Base-by-base conservation (phyloP, 2,329 filamentous ascomycete species). In the Scytalidium sp. region DNA sequence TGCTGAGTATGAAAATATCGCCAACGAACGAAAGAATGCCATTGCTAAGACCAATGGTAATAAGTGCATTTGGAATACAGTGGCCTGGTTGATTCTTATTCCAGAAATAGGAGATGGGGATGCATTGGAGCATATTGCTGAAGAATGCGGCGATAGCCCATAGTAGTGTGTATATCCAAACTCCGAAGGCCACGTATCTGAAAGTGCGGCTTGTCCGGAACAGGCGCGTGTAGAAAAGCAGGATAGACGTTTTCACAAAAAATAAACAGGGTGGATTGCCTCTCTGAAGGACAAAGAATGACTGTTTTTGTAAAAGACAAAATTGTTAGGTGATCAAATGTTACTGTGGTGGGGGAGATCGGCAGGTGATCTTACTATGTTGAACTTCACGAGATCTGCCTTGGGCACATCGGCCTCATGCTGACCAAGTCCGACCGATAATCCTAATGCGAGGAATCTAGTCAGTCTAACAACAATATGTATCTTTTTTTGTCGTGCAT, bases 21-120 rank as follows among this genome's bases (percentile, higher is more conserved):
- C 54, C 53, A 6, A 52, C 21, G 10, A 57, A 45, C 40, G 46
- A 51, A 2, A 60, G 47, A 1, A 41, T 45, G 4, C 52, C 57
- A 39, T 57, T 57, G 17, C 51, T 49, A 13, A 54, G 49, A 2
- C 53, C 56, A 6, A 51, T 52, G n/a, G 56, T 48, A 9, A 46
- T 36, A n/a, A 36, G 32, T 5, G 32, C 32, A 36, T 36, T 36
- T 10, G 32, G 32, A n/a, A 36, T 10, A 36, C 32, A 36, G 13
- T 6, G 13, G 13, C 32, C 32, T 15, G 32, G 32, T 36, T 36
- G 43, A 45, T 29, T 29, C 43, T 45, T 45, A 23, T 27, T n/a
- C 43, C 22, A 29, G 22, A 45, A 42, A 19, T 9, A 21, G 19
- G 41, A 42, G 7, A 36, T 15, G 15, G 32, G 32, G 5, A 36